Evolutionary conservation across 139 green algal species (phyloP).

Genomic region (Zygnema circumcarinatum): DNA sequence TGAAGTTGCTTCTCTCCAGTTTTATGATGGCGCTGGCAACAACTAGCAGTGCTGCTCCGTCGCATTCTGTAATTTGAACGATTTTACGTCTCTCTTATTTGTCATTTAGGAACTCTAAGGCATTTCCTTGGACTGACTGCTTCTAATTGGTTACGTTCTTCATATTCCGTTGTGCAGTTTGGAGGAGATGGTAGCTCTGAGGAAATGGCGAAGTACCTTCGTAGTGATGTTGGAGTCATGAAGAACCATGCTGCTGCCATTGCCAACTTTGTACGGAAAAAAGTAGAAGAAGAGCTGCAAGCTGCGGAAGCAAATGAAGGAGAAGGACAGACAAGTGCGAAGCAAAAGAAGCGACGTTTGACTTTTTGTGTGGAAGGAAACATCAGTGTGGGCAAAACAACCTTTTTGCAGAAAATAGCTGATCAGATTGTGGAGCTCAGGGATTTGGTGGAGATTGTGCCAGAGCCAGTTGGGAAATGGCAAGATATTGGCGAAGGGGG

Average conservation of each 20-base stretch:
- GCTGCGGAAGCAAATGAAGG: constrained; percentile 3
- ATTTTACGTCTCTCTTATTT: not conserved
- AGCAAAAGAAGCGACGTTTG: constrained; percentile 58
- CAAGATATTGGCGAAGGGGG: constrained; percentile 70
- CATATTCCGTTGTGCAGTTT: constrained; percentile 9
- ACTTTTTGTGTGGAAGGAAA: constrained; percentile 97
- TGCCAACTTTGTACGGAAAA: constrained; percentile 54
- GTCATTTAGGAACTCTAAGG: not conserved
- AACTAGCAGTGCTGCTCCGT: not conserved
- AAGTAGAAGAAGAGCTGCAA: constrained; percentile 26
- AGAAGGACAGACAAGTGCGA: not conserved
- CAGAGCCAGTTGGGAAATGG: constrained; percentile 93
- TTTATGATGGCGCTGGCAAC: not conserved
- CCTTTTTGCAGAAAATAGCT: constrained; percentile 82
- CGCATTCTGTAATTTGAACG: not conserved
- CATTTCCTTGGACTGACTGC: not conserved
- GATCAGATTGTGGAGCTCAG: constrained; percentile 54
- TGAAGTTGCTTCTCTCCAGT: not conserved
- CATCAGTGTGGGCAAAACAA: constrained; percentile 93
- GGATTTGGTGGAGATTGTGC: constrained; percentile 82
- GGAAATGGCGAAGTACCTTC: constrained; percentile 50
- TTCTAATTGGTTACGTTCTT: not conserved
- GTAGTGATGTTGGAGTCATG: constrained; percentile 59
- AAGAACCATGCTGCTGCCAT: constrained; percentile 59
- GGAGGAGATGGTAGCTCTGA: not conserved